Evolutionary conservation across 108 stramenopile species (phyloP).

Genomic region (Cyclotella distinguenda): DNA sequence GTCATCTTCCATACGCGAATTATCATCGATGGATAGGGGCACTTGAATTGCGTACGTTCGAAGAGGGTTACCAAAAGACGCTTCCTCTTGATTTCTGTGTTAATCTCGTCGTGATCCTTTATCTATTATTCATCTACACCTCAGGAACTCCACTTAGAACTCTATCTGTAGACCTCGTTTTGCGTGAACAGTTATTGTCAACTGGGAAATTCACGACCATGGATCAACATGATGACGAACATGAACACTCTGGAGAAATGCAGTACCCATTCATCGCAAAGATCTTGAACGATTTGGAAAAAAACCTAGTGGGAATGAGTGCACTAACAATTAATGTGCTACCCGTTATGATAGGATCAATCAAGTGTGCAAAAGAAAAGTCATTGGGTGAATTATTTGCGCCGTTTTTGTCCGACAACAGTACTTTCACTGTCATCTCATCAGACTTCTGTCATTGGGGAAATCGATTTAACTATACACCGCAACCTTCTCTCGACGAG

Average conservation of each 20-base stretch:
- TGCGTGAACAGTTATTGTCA: slow-evolving; percentile 60
- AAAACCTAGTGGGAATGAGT: slow-evolving; percentile 9
- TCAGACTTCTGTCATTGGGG: slow-evolving; percentile 84
- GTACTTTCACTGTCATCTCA: slow-evolving; percentile 66
- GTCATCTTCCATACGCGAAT: background rate
- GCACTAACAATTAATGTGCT: slow-evolving; percentile 48
- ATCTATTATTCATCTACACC: background rate
- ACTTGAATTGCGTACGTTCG: slow-evolving; percentile 16
- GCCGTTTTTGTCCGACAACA: slow-evolving; percentile 51
- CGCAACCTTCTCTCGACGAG: slow-evolving; percentile 19
- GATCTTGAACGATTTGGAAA: slow-evolving; percentile 39
- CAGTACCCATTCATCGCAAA: slow-evolving; percentile 85
- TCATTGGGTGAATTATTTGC: slow-evolving; percentile 60
- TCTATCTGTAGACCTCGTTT: slow-evolving; percentile 58
- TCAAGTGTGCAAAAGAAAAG: slow-evolving; percentile 47
- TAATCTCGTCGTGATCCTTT: background rate
- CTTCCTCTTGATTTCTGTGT: background rate
- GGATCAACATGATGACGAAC: slow-evolving; percentile 63
- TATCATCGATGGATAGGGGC: slow-evolving; percentile 17
- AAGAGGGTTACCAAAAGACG: background rate
- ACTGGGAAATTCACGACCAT: slow-evolving; percentile 55
- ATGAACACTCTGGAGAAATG: slow-evolving; percentile 89
- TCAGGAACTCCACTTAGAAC: slow-evolving; percentile 76
- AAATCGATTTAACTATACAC: slow-evolving; percentile 38
- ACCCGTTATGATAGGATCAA: slow-evolving; percentile 82